A percentile compares a stretch with the other conserved stretches of the same genome.
These are phyloP conservation scores for Lizonia empirigonia DNA, from an alignment of 2,329 filamentous ascomycete species.

Conservation along the genomic window DNA sequence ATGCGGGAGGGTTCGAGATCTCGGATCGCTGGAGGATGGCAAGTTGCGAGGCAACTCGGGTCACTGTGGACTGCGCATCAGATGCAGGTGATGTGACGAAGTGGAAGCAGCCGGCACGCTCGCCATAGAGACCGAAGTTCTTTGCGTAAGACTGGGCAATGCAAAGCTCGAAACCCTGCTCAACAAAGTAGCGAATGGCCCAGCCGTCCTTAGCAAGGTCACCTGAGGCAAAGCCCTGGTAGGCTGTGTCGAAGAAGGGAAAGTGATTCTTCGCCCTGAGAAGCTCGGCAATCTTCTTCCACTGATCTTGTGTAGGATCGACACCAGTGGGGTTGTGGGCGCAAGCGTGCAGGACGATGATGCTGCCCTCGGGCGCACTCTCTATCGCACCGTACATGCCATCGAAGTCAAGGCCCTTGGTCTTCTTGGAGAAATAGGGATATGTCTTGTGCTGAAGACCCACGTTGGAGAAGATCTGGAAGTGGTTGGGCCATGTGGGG, in stretches of 20 bases:
- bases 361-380: conserved; percentile 73
- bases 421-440: conserved; percentile 90
- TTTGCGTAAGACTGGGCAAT: conserved; percentile 61
- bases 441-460: conserved; percentile 78
- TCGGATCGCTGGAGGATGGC: conserved; percentile 95
- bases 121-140: conserved; percentile 83
- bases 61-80: conserved; percentile 65
- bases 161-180: conserved; percentile 77
- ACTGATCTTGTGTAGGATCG: conserved; percentile 91
- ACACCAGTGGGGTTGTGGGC: conserved; percentile 98
- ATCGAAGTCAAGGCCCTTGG: conserved; percentile 88
- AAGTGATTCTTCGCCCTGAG: conserved; percentile 83
- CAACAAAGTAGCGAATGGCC: conserved; percentile 92
- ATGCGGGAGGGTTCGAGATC: conserved; percentile 95
- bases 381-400: conserved; percentile 79
- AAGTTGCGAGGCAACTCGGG: conserved; percentile 81
- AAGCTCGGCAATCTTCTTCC: conserved; percentile 83
- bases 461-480: conserved; percentile 97
- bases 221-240: conserved; percentile 96
- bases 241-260: conserved; percentile 97
- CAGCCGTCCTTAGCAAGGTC: conserved; percentile 83
- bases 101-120: conserved; percentile 96
- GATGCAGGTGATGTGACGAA: conserved; percentile 76
- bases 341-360: conserved; percentile 92
- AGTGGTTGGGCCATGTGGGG: conserved; percentile 98